Conservation (phyloP, 2,329 filamentous ascomycete genomes). For the Didymella lethalis region DNA sequence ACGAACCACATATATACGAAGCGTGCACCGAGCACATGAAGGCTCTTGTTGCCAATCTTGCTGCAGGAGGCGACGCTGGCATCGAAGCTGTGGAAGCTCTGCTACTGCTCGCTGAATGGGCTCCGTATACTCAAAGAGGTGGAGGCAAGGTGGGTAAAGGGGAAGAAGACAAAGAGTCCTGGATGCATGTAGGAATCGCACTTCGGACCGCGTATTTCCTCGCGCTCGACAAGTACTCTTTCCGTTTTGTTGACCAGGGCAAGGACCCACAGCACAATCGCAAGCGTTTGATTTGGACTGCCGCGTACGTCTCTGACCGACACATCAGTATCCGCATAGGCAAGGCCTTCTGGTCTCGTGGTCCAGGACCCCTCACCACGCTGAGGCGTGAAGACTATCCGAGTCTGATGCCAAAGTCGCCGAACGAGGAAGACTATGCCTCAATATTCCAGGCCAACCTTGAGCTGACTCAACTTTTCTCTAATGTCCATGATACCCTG, state of each 20-base stretch:
- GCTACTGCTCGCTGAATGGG: slow-evolving; percentile 76
- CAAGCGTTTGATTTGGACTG: slow-evolving; percentile 73
- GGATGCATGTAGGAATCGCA: slow-evolving; percentile 79
- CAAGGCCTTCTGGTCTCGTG: slow-evolving; percentile 76
- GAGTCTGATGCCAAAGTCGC: slow-evolving; percentile 65
- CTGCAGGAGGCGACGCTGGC: slow-evolving; percentile 70
- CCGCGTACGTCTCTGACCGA: slow-evolving; percentile 50
- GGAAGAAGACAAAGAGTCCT: slow-evolving; percentile 76
- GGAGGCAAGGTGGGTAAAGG: slow-evolving; percentile 72
- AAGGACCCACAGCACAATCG: slow-evolving; percentile 68
- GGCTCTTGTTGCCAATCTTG: slow-evolving; percentile 69
- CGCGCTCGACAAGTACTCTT: slow-evolving; percentile 72
- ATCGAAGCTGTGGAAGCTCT: slow-evolving; percentile 76
- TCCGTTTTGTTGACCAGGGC: slow-evolving; percentile 67
- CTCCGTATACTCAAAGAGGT: slow-evolving; percentile 69
- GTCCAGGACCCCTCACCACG: slow-evolving; percentile 71
- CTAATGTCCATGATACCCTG: slow-evolving; percentile 76
- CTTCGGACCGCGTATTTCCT: slow-evolving; percentile 75
- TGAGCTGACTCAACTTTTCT: slow-evolving; percentile 75
- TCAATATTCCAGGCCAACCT: slow-evolving; percentile 75
- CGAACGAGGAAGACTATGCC: slow-evolving; percentile 71
- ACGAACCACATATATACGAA: slow-evolving; percentile 69
- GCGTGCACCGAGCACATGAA: slow-evolving; percentile 76
- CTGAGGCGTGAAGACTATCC: slow-evolving; percentile 73
- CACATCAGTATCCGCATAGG: slow-evolving; percentile 74